phyloP scores from a whole-genome alignment of 2,329 filamentous ascomycete species.

The Fusarium sp. region DNA sequence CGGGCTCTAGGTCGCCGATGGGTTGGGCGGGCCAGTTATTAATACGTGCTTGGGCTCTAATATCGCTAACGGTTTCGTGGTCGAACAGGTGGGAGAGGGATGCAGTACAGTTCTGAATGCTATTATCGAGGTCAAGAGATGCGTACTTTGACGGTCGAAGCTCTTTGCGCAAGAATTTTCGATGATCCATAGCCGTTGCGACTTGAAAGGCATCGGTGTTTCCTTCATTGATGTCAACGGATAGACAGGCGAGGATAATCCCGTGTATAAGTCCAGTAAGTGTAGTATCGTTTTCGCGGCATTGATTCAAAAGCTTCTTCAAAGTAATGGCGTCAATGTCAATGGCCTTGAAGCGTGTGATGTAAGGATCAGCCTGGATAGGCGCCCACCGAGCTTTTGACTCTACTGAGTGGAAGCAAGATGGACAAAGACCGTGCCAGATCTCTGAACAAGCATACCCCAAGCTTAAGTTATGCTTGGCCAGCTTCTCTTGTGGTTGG shows the following conservation, averaged over 20 bases:
- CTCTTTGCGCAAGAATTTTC: not conserved
- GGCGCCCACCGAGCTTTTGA: not conserved
- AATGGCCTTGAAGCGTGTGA: not conserved
- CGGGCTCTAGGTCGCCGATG: not conserved
- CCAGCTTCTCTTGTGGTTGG: not conserved
- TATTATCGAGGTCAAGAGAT: not conserved
- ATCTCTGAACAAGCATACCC: not conserved
- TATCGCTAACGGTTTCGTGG: not conserved
- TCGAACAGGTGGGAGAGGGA: not conserved
- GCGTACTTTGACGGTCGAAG: not conserved
- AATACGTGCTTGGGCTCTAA: not conserved
- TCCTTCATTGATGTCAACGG: not conserved
- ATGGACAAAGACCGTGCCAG: not conserved
- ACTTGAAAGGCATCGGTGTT: not conserved
- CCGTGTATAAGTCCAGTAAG: not conserved
- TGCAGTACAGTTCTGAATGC: not conserved
- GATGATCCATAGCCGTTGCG: not conserved
- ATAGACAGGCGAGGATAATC: not conserved
- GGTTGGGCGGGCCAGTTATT: not conserved
- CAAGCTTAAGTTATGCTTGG: not conserved
- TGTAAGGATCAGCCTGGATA: not conserved
- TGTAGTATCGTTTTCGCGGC: not conserved
- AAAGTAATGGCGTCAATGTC: rapidly evolving
- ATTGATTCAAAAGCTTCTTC: not conserved
- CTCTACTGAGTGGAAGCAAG: not conserved